Evolutionary conservation across 345 rosid genomes (phyloP), one percentile per base, ranked within the genome.

Genomic region (Nephelium lappaceum): DNA sequence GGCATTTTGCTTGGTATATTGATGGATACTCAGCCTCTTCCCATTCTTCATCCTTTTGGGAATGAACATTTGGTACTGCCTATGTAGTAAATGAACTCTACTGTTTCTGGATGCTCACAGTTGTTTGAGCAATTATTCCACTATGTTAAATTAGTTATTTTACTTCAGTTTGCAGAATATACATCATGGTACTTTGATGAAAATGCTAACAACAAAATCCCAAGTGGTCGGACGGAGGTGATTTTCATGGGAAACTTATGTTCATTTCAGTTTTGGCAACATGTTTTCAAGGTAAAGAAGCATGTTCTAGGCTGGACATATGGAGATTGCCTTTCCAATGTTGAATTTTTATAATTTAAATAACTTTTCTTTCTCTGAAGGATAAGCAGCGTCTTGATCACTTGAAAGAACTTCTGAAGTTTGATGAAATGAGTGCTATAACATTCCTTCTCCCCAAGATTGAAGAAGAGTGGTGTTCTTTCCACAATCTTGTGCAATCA

Each of bases 211-310:
- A 84, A 76, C 70, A 73, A 55, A 69, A 82, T 84, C 58, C 78
- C 85, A 78, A 79, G 87, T 80, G 92, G 95, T 71, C 88, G 85
- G 68, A 89, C 84, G 85, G 98, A 93, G 87, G 76, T 67, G 80
- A 23, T 79, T 58, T 81, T 92, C 27, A 79, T 95, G 81, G 98
- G 87, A 69, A 95, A 95, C 80, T 84, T 93, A 36, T 82, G 91
- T 78, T 95, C 98, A 43, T 93, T 84, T 84, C 91, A 92, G 87
- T 95, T 95, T 83, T 95, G 98, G 98, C 95, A 92, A 71, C 89
- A 83, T 67, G 87, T 85, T 78, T 91, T 93, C 81, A 93, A 92
- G 94, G 98, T 93, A 78, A 80, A 31, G 2, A 24, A 21, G 18
- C 72, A 67, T 75, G 11, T 72, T 72, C 67, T 81, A 23, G 49